Conservation (phyloP, 805 yeast species). For the Helenozyma rhizophorensis region DNA sequence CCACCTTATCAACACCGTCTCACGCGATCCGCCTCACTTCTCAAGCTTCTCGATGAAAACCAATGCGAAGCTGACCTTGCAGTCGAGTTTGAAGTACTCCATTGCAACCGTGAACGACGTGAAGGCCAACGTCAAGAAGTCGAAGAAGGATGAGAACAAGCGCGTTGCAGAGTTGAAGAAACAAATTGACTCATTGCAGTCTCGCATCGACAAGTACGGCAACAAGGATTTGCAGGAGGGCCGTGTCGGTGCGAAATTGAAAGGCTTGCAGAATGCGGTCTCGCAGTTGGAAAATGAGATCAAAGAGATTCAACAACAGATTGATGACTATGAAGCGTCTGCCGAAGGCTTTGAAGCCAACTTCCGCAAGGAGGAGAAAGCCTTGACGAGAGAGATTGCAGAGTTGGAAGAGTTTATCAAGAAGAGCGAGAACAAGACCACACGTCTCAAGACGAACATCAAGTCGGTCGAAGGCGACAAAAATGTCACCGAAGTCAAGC, state of each 20-base stretch:
- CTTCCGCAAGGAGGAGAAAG: slow-evolving; percentile 17
- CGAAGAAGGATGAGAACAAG: slow-evolving; percentile 37
- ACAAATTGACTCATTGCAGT: slow-evolving; percentile 28
- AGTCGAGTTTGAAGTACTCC: slow-evolving; percentile 29
- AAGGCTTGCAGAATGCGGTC: slow-evolving; percentile 37
- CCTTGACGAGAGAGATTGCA: slow-evolving; percentile 18
- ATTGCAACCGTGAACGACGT: slow-evolving; percentile 22
- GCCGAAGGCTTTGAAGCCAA: slow-evolving; percentile 12
- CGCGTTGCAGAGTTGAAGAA: slow-evolving; percentile 27
- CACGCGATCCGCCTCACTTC: slow-evolving; percentile 1
- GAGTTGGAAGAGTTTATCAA: slow-evolving; percentile 19
- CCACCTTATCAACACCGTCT: slow-evolving; percentile 28
- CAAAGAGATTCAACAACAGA: slow-evolving; percentile 16
- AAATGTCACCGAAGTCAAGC: slow-evolving; percentile 18
- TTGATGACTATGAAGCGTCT: slow-evolving; percentile 12
- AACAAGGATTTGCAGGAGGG: slow-evolving; percentile 23
- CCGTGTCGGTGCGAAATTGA: slow-evolving; percentile 32
- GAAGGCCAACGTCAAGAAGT: slow-evolving; percentile 24
- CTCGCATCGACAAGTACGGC: slow-evolving; percentile 28
- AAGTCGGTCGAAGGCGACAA: slow-evolving; percentile 21
- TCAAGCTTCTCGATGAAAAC: slow-evolving; percentile 14
- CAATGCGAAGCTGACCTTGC: slow-evolving; percentile 27
- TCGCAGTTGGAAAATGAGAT: slow-evolving; percentile 36
- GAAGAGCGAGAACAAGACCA: slow-evolving; percentile 22
- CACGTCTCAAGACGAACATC: slow-evolving; percentile 17